Evolutionary conservation across 1,284 basidiomycete species (phyloP), one percentile per base, ranked within the genome.

Genomic region (Ceratobasidium theobromae): DNA sequence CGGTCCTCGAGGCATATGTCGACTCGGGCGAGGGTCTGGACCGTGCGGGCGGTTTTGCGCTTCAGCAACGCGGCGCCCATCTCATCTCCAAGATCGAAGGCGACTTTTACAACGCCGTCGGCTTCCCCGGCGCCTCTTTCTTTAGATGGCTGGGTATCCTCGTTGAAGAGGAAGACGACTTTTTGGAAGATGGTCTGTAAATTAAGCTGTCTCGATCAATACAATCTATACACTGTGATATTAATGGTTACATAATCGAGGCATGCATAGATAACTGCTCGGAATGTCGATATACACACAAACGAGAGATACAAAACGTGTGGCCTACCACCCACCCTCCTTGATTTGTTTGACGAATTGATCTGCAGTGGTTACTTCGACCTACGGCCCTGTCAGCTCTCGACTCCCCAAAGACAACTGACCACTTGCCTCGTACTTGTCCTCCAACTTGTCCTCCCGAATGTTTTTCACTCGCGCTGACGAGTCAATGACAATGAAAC

Each of bases 11-110:
- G 70, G 92, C 93, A 0, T 98, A 98, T 73, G 93, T 89, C 32
- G 88, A 94, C 33, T 89, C 84, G 58, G 90, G 88, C 0, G 96
- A 99, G 76, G 96, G 96, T 0, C 75, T 89, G 51, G 93, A 97
- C 73, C 84, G 94, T 21, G 95, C 95, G 0, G 96, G 95, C 3
- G 96, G 96, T 0, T 98, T 98, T 75, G 94, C 94, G 1, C 87
- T 96, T 51, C 96, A 98, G 82, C 93, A 92, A 70, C 65, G 77
- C 69, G 95, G 93, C 0, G 88, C 88, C 1, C 71, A 94, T 48
- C 80, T 98, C 35, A 79, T 98, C 54, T 82, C 89, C 52, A 88
- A 89, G 71, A 85, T 98, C 30, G 90, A 97, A 66, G 95, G 96
- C 1, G 93, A 96, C 75, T 97, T 89, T 74, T 85, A 92, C 74